These are phyloP conservation scores for Dryadomyces quercivorus DNA, from an alignment of 2,329 filamentous ascomycete species.

Conservation along the genomic window DNA sequence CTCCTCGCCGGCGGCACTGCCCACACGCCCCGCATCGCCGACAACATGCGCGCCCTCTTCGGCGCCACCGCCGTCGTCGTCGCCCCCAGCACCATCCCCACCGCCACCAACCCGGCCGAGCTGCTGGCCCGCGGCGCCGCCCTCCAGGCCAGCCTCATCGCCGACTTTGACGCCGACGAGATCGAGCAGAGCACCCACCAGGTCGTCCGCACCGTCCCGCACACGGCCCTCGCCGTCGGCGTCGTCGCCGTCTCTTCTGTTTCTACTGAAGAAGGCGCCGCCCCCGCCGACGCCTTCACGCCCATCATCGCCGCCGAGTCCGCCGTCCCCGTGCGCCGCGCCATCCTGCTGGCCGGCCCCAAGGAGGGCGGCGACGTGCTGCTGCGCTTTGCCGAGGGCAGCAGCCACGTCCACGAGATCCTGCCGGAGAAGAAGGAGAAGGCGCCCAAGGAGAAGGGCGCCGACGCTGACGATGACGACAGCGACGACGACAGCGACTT, in stretches of 20 bases:
- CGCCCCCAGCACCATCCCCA: conserved; percentile 66
- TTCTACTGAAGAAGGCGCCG: too few species aligned
- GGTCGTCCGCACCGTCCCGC: conserved; percentile 85
- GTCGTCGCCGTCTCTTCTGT: conserved; percentile 61
- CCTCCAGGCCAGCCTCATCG: conserved; percentile 86
- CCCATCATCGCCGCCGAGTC: conserved; percentile 78
- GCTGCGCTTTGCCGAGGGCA: conserved; percentile 78
- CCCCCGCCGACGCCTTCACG: conserved; percentile 63
- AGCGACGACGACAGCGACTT: conserved; percentile 72
- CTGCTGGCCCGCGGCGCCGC: conserved; percentile 80
- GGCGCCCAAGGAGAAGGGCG: conserved; percentile 46
- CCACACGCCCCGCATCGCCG: conserved; percentile 86
- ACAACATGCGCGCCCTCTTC: conserved; percentile 70
- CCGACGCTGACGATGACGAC: conserved; percentile 42
- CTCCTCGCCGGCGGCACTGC: conserved; percentile 86
- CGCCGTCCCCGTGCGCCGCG: conserved; percentile 76
- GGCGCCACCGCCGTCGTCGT: conserved; percentile 65
- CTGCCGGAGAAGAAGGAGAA: conserved; percentile 80
- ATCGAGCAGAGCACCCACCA: conserved; percentile 95
- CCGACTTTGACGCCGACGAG: conserved; percentile 86
- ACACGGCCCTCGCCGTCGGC: conserved; percentile 80
- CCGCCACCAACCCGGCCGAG: conserved; percentile 87
- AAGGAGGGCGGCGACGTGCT: conserved; percentile 79
- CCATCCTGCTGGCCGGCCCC: conserved; percentile 63
- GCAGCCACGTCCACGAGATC: conserved; percentile 55